Evolutionary conservation across 2,329 filamentous ascomycete genomes (phyloP), one percentile per base, ranked within the genome.

Genomic region (Hymenoscyphus fructigenus): DNA sequence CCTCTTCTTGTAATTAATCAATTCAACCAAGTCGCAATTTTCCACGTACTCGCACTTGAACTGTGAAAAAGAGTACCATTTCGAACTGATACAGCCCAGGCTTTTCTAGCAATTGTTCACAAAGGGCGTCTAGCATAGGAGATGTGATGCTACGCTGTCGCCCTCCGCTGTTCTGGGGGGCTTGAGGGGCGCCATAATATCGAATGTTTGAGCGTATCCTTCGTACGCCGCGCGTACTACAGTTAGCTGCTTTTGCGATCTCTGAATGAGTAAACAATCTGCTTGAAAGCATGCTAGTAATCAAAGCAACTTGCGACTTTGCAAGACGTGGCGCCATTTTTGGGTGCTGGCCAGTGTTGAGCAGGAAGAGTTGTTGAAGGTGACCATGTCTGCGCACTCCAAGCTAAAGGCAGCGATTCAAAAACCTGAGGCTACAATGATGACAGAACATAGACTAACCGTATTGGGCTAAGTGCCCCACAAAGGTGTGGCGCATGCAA

Each of bases 41-140:
- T 23, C 71, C 26, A n/a, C n/a, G n/a, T n/a, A n/a, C n/a, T n/a
- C n/a, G n/a, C n/a, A n/a, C n/a, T n/a, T n/a, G n/a, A n/a, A n/a
- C n/a, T n/a, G n/a, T n/a, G n/a, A n/a, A n/a, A 44, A 71, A 71
- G 34, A 65, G 28, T n/a, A 66, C 62, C 61, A 71, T 71, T 61
- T 73, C 68, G 23, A 67, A 57, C 44, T 32, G 64, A 53, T 69
- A 70, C 56, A 70, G 61, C 15, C 66, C 23, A 47, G 66, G 68
- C 32, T 71, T 69, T 56, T 67, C 66, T 67, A 38, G 65, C 63
- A 59, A 71, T 68, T 72, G 34, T 61, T 71, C 60, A 57, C 63
- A 68, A 26, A 71, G 60, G 57, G 66, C 67, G n/a, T 68, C 67
- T 64, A 72, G 55, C 61, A 73, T 73, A 12, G 59, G 60, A 65